phyloP scores from a whole-genome alignment of 306 rosid genomes.

The Ormosia emarginata region DNA sequence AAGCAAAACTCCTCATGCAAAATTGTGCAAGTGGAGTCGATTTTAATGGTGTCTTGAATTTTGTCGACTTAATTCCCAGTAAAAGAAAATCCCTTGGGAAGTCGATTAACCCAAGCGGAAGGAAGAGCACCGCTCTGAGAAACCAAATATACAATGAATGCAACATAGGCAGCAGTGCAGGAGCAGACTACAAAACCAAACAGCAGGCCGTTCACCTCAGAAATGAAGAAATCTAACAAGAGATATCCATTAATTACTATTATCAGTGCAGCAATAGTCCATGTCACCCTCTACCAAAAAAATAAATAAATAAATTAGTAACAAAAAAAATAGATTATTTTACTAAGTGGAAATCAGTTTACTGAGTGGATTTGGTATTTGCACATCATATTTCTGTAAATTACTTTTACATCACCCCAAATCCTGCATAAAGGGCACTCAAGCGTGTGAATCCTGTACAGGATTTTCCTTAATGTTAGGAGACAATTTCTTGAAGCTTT shows the following conservation, averaged over 20 bases:
- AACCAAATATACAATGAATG: constrained; percentile 66
- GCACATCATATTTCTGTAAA: neutral
- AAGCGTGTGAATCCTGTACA: neutral
- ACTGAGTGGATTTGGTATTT: constrained; percentile 14
- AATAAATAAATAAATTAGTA: constrained; percentile 16
- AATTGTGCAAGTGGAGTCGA: constrained; percentile 28
- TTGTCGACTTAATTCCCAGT: constrained; percentile 34
- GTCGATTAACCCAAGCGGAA: constrained; percentile 38
- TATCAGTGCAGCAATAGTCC: constrained; percentile 79
- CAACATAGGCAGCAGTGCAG: constrained; percentile 53
- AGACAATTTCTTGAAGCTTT: neutral
- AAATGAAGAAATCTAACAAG: constrained; percentile 65
- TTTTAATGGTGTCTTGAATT: constrained; percentile 2
- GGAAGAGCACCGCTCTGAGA: constrained; percentile 57
- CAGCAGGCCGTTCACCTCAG: constrained; percentile 55
- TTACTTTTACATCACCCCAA: neutral
- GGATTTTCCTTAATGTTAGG: neutral
- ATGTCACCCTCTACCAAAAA: constrained; percentile 64
- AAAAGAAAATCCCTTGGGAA: constrained; percentile 48
- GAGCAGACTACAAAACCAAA: constrained; percentile 51
- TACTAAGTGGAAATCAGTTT: neutral
- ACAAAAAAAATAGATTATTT: neutral
- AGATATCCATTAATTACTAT: constrained; percentile 80
- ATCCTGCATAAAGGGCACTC: neutral
- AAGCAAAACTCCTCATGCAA: constrained; percentile 29